These are phyloP conservation scores for Monilinia vaccinii-corymbosi DNA, from an alignment of 2,329 filamentous ascomycete genomes.

Conservation along the genomic window DNA sequence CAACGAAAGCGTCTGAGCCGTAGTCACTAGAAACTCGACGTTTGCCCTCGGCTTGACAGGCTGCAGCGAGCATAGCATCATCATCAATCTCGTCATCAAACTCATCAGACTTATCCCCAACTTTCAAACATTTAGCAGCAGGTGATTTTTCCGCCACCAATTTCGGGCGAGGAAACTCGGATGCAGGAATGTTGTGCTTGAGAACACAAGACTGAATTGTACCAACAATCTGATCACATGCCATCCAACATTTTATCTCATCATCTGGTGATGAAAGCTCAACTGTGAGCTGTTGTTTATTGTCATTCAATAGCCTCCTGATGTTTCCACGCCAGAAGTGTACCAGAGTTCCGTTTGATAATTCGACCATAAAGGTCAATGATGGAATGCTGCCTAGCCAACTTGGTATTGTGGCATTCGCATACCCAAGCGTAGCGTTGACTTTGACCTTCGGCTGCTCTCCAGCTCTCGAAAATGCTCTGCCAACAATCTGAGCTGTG, in stretches of 20 bases:
- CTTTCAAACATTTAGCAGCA: background rate
- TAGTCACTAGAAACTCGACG: constrained; percentile 16
- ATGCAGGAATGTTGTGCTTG: constrained; percentile 28
- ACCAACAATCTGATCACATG: constrained; percentile 77
- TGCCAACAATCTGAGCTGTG: constrained; percentile 30
- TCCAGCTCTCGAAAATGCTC: constrained; percentile 27
- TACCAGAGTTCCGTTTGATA: constrained; percentile 56
- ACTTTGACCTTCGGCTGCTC: constrained; percentile 48
- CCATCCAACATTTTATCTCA: constrained; percentile 57
- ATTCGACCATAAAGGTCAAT: constrained; percentile 66
- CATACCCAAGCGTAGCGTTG: constrained; percentile 58
- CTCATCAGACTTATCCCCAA: constrained; percentile 20
- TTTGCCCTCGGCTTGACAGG: constrained; percentile 20
- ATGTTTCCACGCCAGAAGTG: constrained; percentile 61
- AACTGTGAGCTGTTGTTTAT: constrained; percentile 50
- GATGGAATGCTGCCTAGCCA: constrained; percentile 60
- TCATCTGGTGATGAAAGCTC: constrained; percentile 45
- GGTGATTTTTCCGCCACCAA: constrained; percentile 2
- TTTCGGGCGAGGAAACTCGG: constrained; percentile 25
- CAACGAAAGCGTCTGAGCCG: constrained; percentile 42
- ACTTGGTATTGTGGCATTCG: constrained; percentile 53
- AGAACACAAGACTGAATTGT: constrained; percentile 32
- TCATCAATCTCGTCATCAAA: constrained; percentile 32
- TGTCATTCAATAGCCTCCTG: constrained; percentile 49
- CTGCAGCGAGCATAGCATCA: constrained; percentile 34